Conservation (phyloP, 148 eudicot species). For the Beta vulgaris region DNA sequence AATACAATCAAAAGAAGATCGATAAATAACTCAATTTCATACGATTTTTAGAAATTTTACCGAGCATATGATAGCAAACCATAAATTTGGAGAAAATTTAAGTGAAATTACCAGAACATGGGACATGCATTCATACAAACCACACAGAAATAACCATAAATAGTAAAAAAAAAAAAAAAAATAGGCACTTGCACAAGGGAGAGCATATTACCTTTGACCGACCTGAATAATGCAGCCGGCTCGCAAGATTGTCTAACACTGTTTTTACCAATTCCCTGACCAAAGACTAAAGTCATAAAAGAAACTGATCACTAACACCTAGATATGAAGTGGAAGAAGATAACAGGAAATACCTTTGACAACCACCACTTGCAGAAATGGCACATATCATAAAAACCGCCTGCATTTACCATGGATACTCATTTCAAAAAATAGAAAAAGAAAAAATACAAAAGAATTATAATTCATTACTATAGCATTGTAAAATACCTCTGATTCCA, state of each 20-base stretch:
- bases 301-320: constrained; percentile 7
- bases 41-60: neutral
- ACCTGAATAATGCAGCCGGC: constrained; percentile 50
- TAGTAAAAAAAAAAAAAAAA: neutral
- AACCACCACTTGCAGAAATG: constrained; percentile 70
- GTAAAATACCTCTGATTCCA: constrained; percentile 78
- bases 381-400: constrained; percentile 83
- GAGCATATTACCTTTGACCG: constrained; percentile 61
- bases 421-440: neutral
- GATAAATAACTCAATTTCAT: neutral
- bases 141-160: neutral
- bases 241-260: constrained; percentile 71
- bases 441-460: neutral
- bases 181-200: neutral
- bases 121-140: neutral
- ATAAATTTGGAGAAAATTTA: neutral
- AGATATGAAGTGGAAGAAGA: constrained; percentile 12
- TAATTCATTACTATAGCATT: neutral
- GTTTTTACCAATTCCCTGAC: constrained; percentile 77
- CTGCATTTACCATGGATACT: constrained; percentile 42
- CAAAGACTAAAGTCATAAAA: constrained; percentile 5
- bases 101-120: neutral
- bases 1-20: neutral
- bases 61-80: constrained; percentile 1
- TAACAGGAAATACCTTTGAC: constrained; percentile 55